A percentile compares a stretch with the other conserved stretches of the same genome.
Conservation (phyloP, 306 rosid genomes). For the Gynostemma pentaphyllum region DNA sequence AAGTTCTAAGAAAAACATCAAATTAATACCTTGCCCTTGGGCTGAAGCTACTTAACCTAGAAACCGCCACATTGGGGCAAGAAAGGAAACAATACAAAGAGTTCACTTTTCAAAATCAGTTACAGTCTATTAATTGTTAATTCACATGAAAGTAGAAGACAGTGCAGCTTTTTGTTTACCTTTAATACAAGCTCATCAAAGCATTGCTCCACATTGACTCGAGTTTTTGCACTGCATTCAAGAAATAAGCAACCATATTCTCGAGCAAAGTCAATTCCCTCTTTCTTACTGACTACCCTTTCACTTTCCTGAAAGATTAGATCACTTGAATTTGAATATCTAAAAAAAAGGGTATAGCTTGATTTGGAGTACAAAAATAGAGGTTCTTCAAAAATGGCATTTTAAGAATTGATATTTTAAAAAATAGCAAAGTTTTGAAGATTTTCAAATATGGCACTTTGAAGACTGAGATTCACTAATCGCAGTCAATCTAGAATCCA, state of each 20-base stretch:
- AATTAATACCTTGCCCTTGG: too few species aligned
- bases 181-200: constrained; percentile 94
- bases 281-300: constrained; percentile 80
- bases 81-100: too few species aligned
- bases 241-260: constrained; percentile 85
- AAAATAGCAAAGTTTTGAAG: too few species aligned
- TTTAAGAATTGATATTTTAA: too few species aligned
- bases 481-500: too few species aligned
- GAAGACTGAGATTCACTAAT: too few species aligned
- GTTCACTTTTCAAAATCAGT: not conserved
- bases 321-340: not conserved
- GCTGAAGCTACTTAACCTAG: too few species aligned
- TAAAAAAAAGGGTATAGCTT: not conserved
- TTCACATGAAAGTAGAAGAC: not conserved
- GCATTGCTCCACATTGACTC: constrained; percentile 84
- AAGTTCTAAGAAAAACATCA: too few species aligned
- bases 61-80: too few species aligned
- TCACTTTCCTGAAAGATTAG: constrained; percentile 56
- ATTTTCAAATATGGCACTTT: too few species aligned
- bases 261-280: constrained; percentile 83
- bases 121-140: not conserved
- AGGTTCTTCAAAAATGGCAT: too few species aligned
- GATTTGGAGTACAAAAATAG: not conserved
- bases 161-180: constrained; percentile 25
- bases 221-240: constrained; percentile 98